Evolutionary conservation across 352 stramenopile genomes (phyloP), one percentile per base, ranked within the genome.

Genomic region (Pythium aquatile): DNA sequence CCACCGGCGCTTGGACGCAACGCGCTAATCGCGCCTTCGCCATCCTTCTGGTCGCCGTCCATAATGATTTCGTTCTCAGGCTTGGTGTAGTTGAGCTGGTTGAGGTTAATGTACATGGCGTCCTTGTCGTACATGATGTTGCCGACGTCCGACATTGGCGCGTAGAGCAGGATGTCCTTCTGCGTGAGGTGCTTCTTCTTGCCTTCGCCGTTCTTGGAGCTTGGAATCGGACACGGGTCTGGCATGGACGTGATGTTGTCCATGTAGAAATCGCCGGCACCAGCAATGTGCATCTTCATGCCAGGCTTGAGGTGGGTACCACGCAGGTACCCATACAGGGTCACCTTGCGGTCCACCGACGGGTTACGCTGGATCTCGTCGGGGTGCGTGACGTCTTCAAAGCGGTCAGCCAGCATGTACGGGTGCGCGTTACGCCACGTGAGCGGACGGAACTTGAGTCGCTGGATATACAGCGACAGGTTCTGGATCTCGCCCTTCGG

Each of bases 391-490:
- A 99, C 96, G 74, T 99, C 98, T 68, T 99, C 91, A 55, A 98
- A 93, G 14, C 98, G 90, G 77, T 99, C 98, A 7, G 97, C 96
- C 3, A 99, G 72, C 68, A 99, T 83, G 77, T 99, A 99, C 29
- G 98, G 96, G 73, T 99, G 98, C n/a, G 97, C 97, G 78, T 99
- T 99, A 13, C 98, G 85, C 98, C 98, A 99, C 46, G 97, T 90
- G 3, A 99, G 74, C 13, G 98, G 98, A 4, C 98, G 86, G 72
- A 98, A 99, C 80, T 99, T 99, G 59, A 98, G 97, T 39, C 97
- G 81, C 16, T 86, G 90, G 67, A 99, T 98, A 71, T 99, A 99
- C 11, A 99, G 75, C 32, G 85, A 97, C 48, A 99, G 75, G 64
- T 99, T 99, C 39, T 98, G 91, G 61, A 99, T 96, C 82, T 99